Base-by-base conservation (phyloP, 768 basidiomycete genomes). In the Fistulinella prunicolor region DNA sequence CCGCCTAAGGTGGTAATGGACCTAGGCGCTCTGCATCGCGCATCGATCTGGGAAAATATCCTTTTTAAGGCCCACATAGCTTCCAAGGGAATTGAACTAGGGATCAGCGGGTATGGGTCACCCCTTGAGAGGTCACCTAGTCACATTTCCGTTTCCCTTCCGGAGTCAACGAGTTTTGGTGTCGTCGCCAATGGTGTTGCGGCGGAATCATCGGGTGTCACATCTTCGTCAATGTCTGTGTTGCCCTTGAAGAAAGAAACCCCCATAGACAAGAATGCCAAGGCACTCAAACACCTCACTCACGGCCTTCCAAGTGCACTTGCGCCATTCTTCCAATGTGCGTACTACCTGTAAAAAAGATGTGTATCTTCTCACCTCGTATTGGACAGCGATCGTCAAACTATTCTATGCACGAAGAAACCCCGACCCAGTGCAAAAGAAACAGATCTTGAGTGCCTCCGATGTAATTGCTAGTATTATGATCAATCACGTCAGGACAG, bases 271-370 rank as follows among this genome's bases (percentile, higher is more conserved):
- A 74, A 77, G 53, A 94, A 94, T 62, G 82, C 83, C 10, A 78
- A 79, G 61, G 84, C 86, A 4, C 71, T 94, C 30, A 88, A 85
- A 61, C 89, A 93, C 57, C 70, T 94, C 35, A 83, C 87, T 1
- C 83, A 83, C 51, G 85, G 88, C 22, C 73, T 94, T 42, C 89
- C 91, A 0, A 80, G 76, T 29, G 76, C 83, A 3, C 68, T 94
- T 48, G 79, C 83, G 2, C 88, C 92, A 1, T 87, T 96, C 67
- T 90, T 93, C 68, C 90, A 91, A 77, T 82, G 93, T 91, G 66
- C 49, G 73, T 63, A 10, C 4, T 49, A n/a, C 26, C 26, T 28
- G 35, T 28, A 28, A 12, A 29, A 21, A 19, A 23, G 22, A 30
- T 28, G 45, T 19, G 17, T 50, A 17, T 35, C 10, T 46, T 30